These are phyloP conservation scores for Anthostomella pinea DNA, from an alignment of 2,329 filamentous ascomycete species.

Conservation along the genomic window DNA sequence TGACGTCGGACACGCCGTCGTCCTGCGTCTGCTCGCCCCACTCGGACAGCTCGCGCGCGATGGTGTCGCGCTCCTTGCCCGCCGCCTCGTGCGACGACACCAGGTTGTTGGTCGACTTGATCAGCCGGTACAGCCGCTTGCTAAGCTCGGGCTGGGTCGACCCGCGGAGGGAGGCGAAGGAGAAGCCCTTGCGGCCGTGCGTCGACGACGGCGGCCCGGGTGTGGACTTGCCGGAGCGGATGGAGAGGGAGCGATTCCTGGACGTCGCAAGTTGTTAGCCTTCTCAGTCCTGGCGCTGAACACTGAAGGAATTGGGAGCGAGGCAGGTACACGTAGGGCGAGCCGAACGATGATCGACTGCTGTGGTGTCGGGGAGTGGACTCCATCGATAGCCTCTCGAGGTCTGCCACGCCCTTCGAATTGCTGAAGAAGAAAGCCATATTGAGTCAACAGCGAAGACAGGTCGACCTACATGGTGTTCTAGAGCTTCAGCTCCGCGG, in stretches of 20 bases:
- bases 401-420: slow-evolving; percentile 27
- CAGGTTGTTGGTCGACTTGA: slow-evolving; percentile 91
- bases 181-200: slow-evolving; percentile 71
- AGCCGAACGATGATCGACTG: slow-evolving; percentile 18
- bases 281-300: too few relatives aligned
- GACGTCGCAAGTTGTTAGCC: background rate
- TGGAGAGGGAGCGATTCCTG: slow-evolving; percentile 32
- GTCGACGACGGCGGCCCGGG: slow-evolving; percentile 36
- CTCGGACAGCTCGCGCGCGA: slow-evolving; percentile 88
- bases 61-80: slow-evolving; percentile 76
- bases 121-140: slow-evolving; percentile 83
- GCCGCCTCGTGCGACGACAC: slow-evolving; percentile 83
- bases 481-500: slow-evolving; percentile 3
- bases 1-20: slow-evolving; percentile 82
- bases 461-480: slow-evolving; percentile 28
- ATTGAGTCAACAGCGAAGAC: too few relatives aligned
- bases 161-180: slow-evolving; percentile 81
- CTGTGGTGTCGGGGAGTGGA: slow-evolving; percentile 16
- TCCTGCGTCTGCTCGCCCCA: slow-evolving; percentile 94
- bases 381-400: slow-evolving; percentile 23
- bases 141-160: slow-evolving; percentile 83
- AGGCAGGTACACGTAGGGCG: slow-evolving; percentile 22
- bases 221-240: slow-evolving; percentile 37
- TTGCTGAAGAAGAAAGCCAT: slow-evolving; percentile 30
- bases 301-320: too few relatives aligned